Base-by-base conservation (phyloP, 345 rosid species). In the Rhodomyrtus tomentosa region DNA sequence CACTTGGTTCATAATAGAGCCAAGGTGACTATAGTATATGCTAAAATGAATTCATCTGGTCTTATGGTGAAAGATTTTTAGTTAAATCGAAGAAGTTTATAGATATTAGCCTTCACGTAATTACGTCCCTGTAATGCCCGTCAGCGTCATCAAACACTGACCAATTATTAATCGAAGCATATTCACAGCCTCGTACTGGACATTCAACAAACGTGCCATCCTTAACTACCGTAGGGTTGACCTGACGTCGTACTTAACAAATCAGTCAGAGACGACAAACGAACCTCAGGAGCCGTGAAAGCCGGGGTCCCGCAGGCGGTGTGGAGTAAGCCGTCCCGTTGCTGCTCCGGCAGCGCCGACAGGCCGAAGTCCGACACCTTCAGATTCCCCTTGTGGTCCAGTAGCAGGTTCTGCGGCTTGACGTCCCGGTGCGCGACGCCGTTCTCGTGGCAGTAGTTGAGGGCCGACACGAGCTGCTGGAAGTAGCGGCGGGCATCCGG, bases 381-480 rank as follows among this genome's bases (percentile, higher is more conserved):
- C 21, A 95, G 87, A 84, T 91, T 90, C 0, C 96, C 98, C 24
- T 90, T 80, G 14, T 48, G 86, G 85, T 96, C 99, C 21, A 96
- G 87, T n/a, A 96, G 91, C 2, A 94, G 91, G 82, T 95, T 96
- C 48, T 96, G 98, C 2, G 98, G 98, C 91, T 96, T 95, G 48
- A 96, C 83, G 85, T 96, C 99, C 1, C 98, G 98, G 90, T 96
- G 99, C 24, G 95, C 89, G 84, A 96, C 90, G 5, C 98, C 99
- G 83, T 93, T 92, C 10, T 94, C 89, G 88, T 94, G 99, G 84
- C 99, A 95, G 92, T 92, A 95, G 15, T 81, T 85, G 40, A 95
- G 90, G n/a, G 98, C 98, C 16, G 96, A 93, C 24, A 90, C 91
- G 13, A 96, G 92, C 87, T 96, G 97, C 82, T 93, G 96, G 85